Base-by-base conservation (phyloP, 2,329 filamentous ascomycete species). In the Albifimbria verrucaria region DNA sequence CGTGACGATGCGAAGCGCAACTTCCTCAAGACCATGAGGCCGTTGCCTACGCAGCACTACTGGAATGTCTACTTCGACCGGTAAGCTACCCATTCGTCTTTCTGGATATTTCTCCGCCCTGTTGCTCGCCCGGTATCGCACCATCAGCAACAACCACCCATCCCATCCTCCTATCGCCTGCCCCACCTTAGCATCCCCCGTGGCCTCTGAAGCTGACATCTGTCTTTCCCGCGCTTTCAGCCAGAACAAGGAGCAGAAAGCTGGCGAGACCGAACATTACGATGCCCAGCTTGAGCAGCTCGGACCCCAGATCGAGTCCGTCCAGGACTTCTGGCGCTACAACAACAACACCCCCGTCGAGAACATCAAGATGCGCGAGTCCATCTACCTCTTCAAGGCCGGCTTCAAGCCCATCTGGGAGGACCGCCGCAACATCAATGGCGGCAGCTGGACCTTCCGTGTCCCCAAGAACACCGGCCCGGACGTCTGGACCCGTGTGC, bases 391-490 rank as follows among this genome's bases (percentile, higher is more conserved):
- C 59, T 92, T 92, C 78, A 91, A 91, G 70, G 78, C 83, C 57
- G 88, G 88, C 32, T 90, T 90, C 71, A 82, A 81, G 57, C 89
- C 89, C 52, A 76, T 91, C 60, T 92, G 88, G 88, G 89, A 92
- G 73, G 93, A 97, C 68, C 83, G 89, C 41, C 86, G 94, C 63
- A 97, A 97, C 72, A 78, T 88, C 55, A 80, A 86, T 56, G 93
- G 93, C 50, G 93, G 93, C 48, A 88, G 89, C 68, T 97, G 91
- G 91, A 95, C 91, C 21, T 96, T 97, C 72, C 86, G 92, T 49
- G 87, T 97, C 44, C 86, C 87, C 58, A 96, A 96, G 77, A 79
- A 78, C 56, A 80, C 82, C 36, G 84, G 83, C 6, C 82, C 85
- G 3, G 87, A 87, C 62, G 88, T 90, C 66, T 97, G 88, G 90